These are phyloP conservation scores for Aechmea fasciata DNA, from an alignment of 176 grass and related monocot genomes.

Conservation along the genomic window DNA sequence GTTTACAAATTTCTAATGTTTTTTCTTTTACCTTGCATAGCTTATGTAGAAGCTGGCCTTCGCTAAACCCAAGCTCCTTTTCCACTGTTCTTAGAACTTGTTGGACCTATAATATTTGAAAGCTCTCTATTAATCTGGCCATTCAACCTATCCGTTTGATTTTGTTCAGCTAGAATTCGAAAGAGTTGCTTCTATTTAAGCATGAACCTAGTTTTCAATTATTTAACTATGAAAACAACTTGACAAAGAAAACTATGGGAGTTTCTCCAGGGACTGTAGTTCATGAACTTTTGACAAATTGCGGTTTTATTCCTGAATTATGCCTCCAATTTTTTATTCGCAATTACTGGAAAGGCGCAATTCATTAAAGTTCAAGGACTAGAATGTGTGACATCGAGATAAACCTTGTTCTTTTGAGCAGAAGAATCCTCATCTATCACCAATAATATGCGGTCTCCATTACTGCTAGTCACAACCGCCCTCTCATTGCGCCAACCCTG, in stretches of 20 bases:
- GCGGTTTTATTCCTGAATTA: background rate
- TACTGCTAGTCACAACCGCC: constrained; percentile 28
- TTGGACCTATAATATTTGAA: constrained; percentile 39
- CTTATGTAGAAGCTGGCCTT: constrained; percentile 58
- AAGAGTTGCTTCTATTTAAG: no score
- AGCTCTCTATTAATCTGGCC: background rate
- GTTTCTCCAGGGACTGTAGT: no score
- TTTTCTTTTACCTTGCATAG: constrained; percentile 56
- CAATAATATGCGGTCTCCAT: constrained; percentile 40
- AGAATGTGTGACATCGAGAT: background rate
- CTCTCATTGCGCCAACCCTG: constrained; percentile 76
- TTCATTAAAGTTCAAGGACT: no score
- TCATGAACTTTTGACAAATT: no score
- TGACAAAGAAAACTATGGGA: no score
- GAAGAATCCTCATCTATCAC: constrained; percentile 27
- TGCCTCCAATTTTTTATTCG: no score
- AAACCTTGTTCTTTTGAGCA: constrained; percentile 41
- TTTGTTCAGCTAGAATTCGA: no score
- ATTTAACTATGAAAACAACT: no score
- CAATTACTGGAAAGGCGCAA: no score
- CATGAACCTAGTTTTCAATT: no score
- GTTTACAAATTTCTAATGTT: background rate
- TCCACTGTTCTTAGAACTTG: constrained; percentile 62
- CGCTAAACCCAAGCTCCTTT: constrained; percentile 68
- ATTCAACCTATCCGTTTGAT: background rate